A percentile compares a stretch with the other conserved stretches of the same genome.
Conservation (phyloP, 345 rosid genomes). For the Eucalyptus rudis region DNA sequence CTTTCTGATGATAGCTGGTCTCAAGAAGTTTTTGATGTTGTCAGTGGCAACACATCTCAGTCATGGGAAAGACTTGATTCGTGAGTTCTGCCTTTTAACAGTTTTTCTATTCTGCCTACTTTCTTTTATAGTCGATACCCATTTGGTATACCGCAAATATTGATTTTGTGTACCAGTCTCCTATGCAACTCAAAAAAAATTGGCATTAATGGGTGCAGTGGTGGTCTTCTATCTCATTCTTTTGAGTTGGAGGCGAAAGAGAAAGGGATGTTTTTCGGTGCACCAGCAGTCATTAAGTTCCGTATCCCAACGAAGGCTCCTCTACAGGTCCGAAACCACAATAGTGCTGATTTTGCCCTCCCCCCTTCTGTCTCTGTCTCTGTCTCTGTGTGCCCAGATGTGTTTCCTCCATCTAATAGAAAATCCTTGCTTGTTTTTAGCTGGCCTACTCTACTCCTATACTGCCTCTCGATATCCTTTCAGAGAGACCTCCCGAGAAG, state of each 20-base stretch:
- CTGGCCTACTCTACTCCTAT: slow-evolving; percentile 79
- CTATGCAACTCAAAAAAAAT: background rate
- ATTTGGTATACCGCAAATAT: background rate
- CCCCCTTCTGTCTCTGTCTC: too few species aligned
- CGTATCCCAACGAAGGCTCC: slow-evolving; percentile 76
- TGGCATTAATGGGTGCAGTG: slow-evolving; percentile 24
- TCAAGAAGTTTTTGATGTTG: slow-evolving; percentile 34
- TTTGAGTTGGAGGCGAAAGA: slow-evolving; percentile 82
- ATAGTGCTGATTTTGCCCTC: background rate
- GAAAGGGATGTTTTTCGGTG: slow-evolving; percentile 66
- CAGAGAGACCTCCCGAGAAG: slow-evolving; percentile 67
- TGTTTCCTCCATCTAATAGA: background rate
- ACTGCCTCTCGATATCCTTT: slow-evolving; percentile 74
- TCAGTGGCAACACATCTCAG: slow-evolving; percentile 61
- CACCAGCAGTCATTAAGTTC: slow-evolving; percentile 85
- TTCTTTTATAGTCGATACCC: background rate
- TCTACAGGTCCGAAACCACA: slow-evolving; percentile 46
- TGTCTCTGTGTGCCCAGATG: background rate
- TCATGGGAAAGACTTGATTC: slow-evolving; percentile 98
- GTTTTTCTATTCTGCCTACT: background rate
- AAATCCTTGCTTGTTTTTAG: slow-evolving; percentile 13
- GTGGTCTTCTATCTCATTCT: slow-evolving; percentile 68
- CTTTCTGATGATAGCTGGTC: slow-evolving; percentile 67
- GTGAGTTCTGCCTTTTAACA: slow-evolving; percentile 26
- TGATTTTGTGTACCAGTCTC: background rate